Percentiles rank a stretch among this genome's conserved stretches.
Conservation (phyloP, 176 grass and related monocot species). For the Aegilops umbellulata region DNA sequence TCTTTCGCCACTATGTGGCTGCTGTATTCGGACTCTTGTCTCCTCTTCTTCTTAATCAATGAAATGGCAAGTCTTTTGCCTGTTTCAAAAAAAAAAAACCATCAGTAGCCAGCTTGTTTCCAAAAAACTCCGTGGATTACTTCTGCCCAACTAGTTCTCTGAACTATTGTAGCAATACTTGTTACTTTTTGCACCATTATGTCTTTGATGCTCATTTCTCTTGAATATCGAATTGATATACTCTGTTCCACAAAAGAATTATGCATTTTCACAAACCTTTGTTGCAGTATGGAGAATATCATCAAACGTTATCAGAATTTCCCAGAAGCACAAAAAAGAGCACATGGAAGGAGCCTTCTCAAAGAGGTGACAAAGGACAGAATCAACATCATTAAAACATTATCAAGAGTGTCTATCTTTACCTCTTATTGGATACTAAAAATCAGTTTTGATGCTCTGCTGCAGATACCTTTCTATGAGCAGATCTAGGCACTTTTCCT, state of each 20-base stretch:
- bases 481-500: background rate
- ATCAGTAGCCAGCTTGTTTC: no score
- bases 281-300: slow-evolving; percentile 27
- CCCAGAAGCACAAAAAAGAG: background rate
- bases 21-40: no score
- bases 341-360: background rate
- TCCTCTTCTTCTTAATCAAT: no score
- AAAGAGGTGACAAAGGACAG: slow-evolving; percentile 2
- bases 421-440: background rate
- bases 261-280: slow-evolving; percentile 6
- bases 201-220: background rate
- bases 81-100: no score
- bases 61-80: no score
- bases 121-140: no score
- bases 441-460: background rate
- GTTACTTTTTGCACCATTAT: background rate
- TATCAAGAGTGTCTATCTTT: background rate
- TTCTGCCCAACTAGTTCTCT: no score
- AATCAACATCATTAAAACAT: slow-evolving; percentile 1
- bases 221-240: background rate
- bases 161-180: background rate
- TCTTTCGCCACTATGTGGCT: no score
- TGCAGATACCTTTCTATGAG: background rate
- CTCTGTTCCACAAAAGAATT: background rate
- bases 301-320: slow-evolving; percentile 20